Base-by-base conservation (phyloP, 306 rosid species). In the Acacia confusa region DNA sequence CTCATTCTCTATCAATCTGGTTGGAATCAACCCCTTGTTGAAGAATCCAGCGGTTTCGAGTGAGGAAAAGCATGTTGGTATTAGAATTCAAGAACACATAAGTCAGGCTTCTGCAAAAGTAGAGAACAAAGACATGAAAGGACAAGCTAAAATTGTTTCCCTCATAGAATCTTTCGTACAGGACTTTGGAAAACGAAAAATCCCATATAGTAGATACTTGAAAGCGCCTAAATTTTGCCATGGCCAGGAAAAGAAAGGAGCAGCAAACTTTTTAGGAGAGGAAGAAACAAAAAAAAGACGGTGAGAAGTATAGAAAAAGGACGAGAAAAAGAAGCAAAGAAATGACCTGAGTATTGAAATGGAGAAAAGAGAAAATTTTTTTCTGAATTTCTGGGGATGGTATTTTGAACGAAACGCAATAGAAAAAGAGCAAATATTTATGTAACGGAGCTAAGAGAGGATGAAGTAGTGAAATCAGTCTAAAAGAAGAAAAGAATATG, bases 211-310 rank as follows among this genome's bases (percentile, higher is more conserved):
- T 47, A 94, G 12, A 90, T 92, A 92, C 97, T 95, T 95, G 82
- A 70, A 92, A 44, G 57, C 20, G 75, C 99, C 98, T 72, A 93
- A 58, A 48, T 92, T 88, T 48, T 92, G 90, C 97, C 99, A 90
- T 9, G 98, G 99, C 98, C 97, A 93, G 76, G 91, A 36, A 20
- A 96, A 83, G 79, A 93, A 81, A 76, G 94, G 85, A 86, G 87
- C 89, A 87, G 57, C 86, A 87, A 41, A n/a, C n/a, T n/a, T n/a
- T n/a, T n/a, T n/a, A n/a, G n/a, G n/a, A n/a, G n/a, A n/a, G n/a
- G n/a, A n/a, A n/a, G n/a, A n/a, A n/a, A n/a, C n/a, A n/a, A n/a
- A n/a, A n/a, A n/a, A n/a, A n/a, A n/a, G n/a, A n/a, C n/a, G n/a
- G n/a, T n/a, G n/a, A n/a, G n/a, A n/a, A n/a, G n/a, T n/a, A n/a